Base-by-base conservation (phyloP, 2,329 filamentous ascomycete genomes). In the Calycina herbarum region DNA sequence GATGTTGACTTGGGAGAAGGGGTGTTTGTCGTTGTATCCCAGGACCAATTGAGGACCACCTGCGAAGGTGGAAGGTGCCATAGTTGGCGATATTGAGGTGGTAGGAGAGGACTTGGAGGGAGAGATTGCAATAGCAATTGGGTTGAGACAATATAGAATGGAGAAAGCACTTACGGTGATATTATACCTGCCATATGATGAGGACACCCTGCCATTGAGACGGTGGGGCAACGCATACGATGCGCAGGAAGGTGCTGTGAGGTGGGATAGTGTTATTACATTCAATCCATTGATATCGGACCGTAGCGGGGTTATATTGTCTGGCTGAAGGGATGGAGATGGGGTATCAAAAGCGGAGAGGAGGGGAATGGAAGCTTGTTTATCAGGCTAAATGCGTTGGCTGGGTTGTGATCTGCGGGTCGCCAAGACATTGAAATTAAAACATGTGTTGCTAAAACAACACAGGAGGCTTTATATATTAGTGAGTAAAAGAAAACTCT, bases 11-110 rank as follows among this genome's bases (percentile, higher is more conserved):
- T 79, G 76, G 45, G 83, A 80, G 75, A 88, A 88, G 24, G 85
- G 85, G 70, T 88, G 85, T n/a, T 77, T 72, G 66, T 76, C 79
- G 68, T 79, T 71, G 73, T 86, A 86, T 69, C 84, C 84, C 5
- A 88, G 78, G 33, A 70, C 66, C 45, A 74, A 64, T 64, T 68
- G 68, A 29, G 69, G 67, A 20, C 54, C 59, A 45, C 56, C 54
- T 58, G 66, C 10, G 27, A 13, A 20, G 3, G 63, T 38, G 2
- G 63, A 57, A 20, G 31, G 27, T 20, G 35, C 62, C 61, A 64
- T 64, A 6, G 17, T 62, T 57, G 42, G 17, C 20, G 42, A n/a
- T 5, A 24, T 8, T 48, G n/a, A 24, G 1, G n/a, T 48, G n/a
- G 42, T 24, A 20, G 42, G 6, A 1, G 5, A 15, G 17, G n/a